Conservation (phyloP, 23 red algal species). For the Rhodosorus marinus region DNA sequence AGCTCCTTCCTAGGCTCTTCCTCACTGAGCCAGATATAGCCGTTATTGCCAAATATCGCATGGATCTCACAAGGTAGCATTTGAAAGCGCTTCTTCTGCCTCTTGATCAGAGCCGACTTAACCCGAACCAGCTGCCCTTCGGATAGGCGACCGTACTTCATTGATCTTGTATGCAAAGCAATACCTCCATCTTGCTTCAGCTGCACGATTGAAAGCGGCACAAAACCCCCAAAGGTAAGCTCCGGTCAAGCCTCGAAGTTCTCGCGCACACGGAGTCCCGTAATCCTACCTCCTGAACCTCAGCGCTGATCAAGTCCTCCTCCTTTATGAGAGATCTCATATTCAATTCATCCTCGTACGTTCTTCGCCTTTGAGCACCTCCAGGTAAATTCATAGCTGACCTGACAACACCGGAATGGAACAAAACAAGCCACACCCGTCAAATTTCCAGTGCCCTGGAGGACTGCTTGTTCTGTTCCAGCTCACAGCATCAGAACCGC, state of each 20-base stretch:
- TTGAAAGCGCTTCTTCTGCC: constrained; percentile 67
- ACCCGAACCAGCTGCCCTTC: constrained; percentile 45
- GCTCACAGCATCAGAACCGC: constrained; percentile 58
- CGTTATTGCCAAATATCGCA: constrained; percentile 78
- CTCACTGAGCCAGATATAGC: constrained; percentile 66
- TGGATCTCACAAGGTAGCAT: constrained; percentile 28
- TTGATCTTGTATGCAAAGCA: constrained; percentile 63
- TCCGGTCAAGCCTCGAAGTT: background rate
- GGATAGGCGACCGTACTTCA: constrained; percentile 46
- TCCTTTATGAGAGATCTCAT: constrained; percentile 77
- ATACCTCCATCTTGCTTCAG: constrained; percentile 71
- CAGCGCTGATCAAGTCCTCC: constrained; percentile 69
- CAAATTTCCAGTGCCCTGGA: background rate
- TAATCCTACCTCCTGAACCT: constrained; percentile 78
- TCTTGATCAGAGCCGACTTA: constrained; percentile 46
- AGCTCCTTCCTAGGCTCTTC: background rate
- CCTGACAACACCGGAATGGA: no score
- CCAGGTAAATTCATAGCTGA: constrained; percentile 74
- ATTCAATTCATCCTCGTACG: constrained; percentile 79
- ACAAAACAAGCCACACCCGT: background rate
- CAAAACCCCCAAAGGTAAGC: background rate
- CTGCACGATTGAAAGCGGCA: no score
- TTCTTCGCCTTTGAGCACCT: constrained; percentile 72
- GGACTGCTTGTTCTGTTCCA: no score
- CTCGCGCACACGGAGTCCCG: background rate